A percentile compares a stretch with the other conserved stretches of the same genome.
These are phyloP conservation scores for Xylariaceae sp. DNA, from an alignment of 2,329 filamentous ascomycete species.

Conservation along the genomic window DNA sequence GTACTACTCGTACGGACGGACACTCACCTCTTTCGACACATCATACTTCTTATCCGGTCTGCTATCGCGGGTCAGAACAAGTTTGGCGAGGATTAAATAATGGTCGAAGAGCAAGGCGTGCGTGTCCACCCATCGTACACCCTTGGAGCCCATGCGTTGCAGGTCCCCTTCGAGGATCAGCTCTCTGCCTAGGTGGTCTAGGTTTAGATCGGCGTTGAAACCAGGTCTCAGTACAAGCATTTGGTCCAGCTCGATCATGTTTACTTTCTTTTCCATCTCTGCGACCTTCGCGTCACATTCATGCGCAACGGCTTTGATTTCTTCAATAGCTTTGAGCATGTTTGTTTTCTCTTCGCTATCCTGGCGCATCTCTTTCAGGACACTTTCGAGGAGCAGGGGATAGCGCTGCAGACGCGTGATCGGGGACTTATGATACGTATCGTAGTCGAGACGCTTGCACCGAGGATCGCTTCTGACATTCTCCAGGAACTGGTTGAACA, in stretches of 20 bases:
- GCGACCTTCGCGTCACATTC: conserved; percentile 92
- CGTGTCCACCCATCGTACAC: conserved; percentile 90
- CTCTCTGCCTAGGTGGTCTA: conserved; percentile 89
- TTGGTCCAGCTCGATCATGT: conserved; percentile 74
- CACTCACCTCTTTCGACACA: conserved; percentile 75
- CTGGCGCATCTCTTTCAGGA: conserved; percentile 74
- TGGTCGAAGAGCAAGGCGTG: conserved; percentile 94
- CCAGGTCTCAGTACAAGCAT: conserved; percentile 82
- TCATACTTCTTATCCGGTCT: conserved; percentile 81
- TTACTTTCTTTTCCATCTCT: conserved; percentile 86
- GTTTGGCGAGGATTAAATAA: conserved; percentile 89
- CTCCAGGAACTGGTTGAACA: conserved; percentile 83
- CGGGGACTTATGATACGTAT: conserved; percentile 87
- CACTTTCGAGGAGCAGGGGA: conserved; percentile 72
- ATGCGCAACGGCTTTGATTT: conserved; percentile 81
- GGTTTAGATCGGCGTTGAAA: conserved; percentile 83
- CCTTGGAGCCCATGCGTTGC: conserved; percentile 79
- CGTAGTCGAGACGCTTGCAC: conserved; percentile 83
- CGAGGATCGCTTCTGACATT: conserved; percentile 71
- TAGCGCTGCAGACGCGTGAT: conserved; percentile 92
- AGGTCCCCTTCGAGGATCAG: conserved; percentile 85
- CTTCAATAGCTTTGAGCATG: conserved; percentile 75
- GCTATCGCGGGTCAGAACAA: conserved; percentile 62
- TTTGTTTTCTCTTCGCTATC: conserved; percentile 90
- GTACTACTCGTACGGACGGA: neutral